Evolutionary conservation across 768 basidiomycete species (phyloP), one percentile per base, ranked within the genome.

Genomic region (Agrocybe pediades): DNA sequence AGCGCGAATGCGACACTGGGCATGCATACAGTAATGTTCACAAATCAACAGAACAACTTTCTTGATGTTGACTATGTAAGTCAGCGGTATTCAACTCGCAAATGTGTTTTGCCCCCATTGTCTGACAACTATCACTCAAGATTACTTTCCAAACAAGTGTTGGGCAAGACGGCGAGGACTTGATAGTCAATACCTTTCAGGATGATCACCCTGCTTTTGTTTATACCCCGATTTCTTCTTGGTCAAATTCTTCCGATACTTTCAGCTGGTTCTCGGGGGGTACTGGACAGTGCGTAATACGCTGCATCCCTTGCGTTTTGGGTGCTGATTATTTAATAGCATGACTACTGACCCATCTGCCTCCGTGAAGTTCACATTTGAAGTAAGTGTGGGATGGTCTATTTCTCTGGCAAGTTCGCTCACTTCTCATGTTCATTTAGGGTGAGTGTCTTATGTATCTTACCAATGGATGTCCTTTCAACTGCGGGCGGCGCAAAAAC

Each of bases 1-100:
- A 58, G 51, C 1, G 65, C 68, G 24, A 58, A 65, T 2, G 62
- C 82, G 46, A 40, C 51, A 3, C 65, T 73, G 39, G 71, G 57
- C 3, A 47, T 36, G 24, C 82, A 83, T 54, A 64, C 63, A 0
- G 65, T 82, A 6, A 72, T 65, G 4, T 68, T 77, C 23, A 61
- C 65, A 2, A 74, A 73, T 46, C 41, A 55, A 26, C 67, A 62
- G 3, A 49, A 51, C 2, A 57, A 49, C 5, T 67, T 62, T 41
- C 59, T 83, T 41, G 82, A 80, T 57, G 64, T 84, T 21, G 82
- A 84, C 51, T 80, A 74, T 55, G 81, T 80, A 51, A 36, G 74
- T 69, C 20, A 20, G 27, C 45, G 42, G 36, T 15, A 26, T 43
- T 7, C 2, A 20, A 7, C 19, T 16, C 41, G 42, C 9, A 13